Conservation (phyloP, 768 basidiomycete genomes). For the Clathrus columnatus region DNA sequence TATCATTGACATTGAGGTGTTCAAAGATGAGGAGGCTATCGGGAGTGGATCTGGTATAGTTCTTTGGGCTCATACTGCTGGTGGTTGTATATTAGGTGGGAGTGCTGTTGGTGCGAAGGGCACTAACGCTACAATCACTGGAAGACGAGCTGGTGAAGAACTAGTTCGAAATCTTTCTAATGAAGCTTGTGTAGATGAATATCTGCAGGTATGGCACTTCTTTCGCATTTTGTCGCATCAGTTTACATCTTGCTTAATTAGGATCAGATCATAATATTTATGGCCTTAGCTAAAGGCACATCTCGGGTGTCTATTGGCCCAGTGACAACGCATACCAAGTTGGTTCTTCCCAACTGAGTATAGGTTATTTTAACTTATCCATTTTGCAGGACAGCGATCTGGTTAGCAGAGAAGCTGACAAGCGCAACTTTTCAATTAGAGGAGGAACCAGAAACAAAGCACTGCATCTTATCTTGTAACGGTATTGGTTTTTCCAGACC, state of each 20-base stretch:
- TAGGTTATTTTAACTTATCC: not conserved
- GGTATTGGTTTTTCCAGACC: slow-evolving; percentile 7
- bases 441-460: slow-evolving; percentile 33
- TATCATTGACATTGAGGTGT: slow-evolving; percentile 31
- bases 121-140: slow-evolving; percentile 37
- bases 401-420: slow-evolving; percentile 61
- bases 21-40: slow-evolving; percentile 33
- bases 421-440: slow-evolving; percentile 50
- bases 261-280: slow-evolving; percentile 74
- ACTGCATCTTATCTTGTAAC: slow-evolving; percentile 14
- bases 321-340: slow-evolving; percentile 63
- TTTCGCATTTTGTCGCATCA: not conserved
- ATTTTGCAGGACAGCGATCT: slow-evolving; percentile 50
- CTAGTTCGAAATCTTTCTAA: slow-evolving; percentile 47
- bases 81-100: slow-evolving; percentile 60
- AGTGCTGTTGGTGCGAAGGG: slow-evolving; percentile 55
- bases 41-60: slow-evolving; percentile 64
- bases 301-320: slow-evolving; percentile 51
- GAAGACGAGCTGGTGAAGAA: slow-evolving; percentile 52
- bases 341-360: not conserved
- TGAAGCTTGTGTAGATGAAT: slow-evolving; percentile 68
- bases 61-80: slow-evolving; percentile 64
- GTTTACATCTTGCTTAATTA: slow-evolving; percentile 23
- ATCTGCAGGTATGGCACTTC: slow-evolving; percentile 38
- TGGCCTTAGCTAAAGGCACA: slow-evolving; percentile 60